A percentile compares a stretch with the other conserved stretches of the same genome.
Evolutionary conservation across 257 asterid genomes (phyloP).

Genomic region (Ophiorrhiza pumila): DNA sequence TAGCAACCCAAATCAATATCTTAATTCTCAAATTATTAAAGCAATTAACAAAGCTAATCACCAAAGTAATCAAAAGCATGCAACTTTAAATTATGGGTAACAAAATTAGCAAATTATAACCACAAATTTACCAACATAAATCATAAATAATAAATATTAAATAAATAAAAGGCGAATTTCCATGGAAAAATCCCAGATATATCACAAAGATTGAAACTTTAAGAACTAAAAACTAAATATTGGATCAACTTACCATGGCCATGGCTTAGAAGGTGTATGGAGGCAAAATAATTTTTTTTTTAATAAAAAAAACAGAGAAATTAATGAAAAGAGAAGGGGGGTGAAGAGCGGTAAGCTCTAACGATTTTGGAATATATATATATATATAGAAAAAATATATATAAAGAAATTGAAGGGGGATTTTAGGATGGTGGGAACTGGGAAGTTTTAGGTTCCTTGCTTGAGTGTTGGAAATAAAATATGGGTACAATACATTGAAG

Average conservation of each 20-base stretch:
- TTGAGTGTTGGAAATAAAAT: too few species aligned
- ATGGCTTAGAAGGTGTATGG: conserved; percentile 45
- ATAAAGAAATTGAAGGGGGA: too few species aligned
- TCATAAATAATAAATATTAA: background rate
- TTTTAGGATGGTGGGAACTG: too few species aligned
- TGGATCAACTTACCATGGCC: conserved; percentile 58
- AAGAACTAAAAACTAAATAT: background rate
- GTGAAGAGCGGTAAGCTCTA: too few species aligned
- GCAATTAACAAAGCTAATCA: background rate
- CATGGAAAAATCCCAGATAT: conserved; percentile 30
- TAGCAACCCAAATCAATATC: background rate
- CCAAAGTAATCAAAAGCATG: background rate
- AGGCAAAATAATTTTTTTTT: conserved; percentile 20
- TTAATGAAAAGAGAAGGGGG: too few species aligned
- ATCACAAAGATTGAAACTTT: background rate
- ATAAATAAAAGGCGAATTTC: background rate
- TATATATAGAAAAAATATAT: too few species aligned
- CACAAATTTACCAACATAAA: background rate
- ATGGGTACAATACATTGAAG: too few species aligned
- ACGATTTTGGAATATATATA: too few species aligned
- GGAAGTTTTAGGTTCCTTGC: too few species aligned
- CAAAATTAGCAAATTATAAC: background rate
- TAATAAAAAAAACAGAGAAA: background rate
- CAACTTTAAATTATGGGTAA: background rate
- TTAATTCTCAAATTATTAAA: too few species aligned